A percentile compares a stretch with the other conserved stretches of the same genome.
These are phyloP conservation scores for Kwoniella mangroviensis DNA, from an alignment of 768 basidiomycete species.

Conservation along the genomic window DNA sequence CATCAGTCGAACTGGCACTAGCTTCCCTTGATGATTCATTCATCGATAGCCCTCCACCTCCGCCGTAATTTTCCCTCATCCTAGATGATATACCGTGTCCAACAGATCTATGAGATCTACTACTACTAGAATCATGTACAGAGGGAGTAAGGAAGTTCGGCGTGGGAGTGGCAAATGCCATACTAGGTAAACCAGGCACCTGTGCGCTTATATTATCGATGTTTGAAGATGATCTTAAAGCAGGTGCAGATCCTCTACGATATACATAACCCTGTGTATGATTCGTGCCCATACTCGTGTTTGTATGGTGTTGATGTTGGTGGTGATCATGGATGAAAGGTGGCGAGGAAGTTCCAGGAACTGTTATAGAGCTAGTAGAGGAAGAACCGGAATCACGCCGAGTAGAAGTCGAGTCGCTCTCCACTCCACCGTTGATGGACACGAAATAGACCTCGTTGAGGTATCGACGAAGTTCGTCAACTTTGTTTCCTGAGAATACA, in stretches of 20 bases:
- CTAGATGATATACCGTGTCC: constrained; percentile 7
- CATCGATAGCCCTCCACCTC: not conserved
- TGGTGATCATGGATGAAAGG: constrained; percentile 4
- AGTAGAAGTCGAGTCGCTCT: constrained; percentile 32
- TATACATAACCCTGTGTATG: constrained; percentile 1
- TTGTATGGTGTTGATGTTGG: not conserved
- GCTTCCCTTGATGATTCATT: constrained; percentile 6
- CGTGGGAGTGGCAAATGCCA: constrained; percentile 17
- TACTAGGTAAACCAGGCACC: constrained; percentile 21
- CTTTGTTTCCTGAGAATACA: constrained; percentile 92
- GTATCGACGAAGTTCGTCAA: constrained; percentile 77
- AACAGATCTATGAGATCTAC: not conserved
- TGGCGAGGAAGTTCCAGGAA: constrained; percentile 28
- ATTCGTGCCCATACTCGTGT: not conserved
- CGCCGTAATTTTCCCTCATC: not conserved
- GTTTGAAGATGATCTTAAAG: not conserved
- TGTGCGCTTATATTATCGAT: not conserved
- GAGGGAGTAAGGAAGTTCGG: constrained; percentile 27
- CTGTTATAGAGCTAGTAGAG: constrained; percentile 34
- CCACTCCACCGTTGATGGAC: not conserved
- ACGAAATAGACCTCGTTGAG: constrained; percentile 58
- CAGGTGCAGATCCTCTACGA: constrained; percentile 21
- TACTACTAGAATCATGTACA: not conserved
- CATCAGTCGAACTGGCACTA: constrained; percentile 21
- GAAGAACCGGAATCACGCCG: constrained; percentile 39